Conservation (phyloP, 495 filamentous ascomycete species). For the Daldinia decipiens region DNA sequence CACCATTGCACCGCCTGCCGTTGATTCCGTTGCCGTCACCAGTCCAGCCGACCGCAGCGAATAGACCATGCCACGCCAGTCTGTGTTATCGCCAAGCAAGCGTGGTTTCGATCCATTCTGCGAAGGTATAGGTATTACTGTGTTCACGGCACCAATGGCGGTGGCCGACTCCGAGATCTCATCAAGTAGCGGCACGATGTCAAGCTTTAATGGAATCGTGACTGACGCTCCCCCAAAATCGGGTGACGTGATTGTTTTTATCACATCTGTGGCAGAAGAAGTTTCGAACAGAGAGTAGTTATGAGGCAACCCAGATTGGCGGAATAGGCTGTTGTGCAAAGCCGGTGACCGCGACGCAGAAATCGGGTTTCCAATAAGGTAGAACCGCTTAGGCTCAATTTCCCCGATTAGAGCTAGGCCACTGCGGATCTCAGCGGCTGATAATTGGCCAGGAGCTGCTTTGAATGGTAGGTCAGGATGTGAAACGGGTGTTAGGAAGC, state of each 20-base stretch:
- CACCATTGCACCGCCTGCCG: slow-evolving; percentile 69
- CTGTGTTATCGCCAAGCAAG: slow-evolving; percentile 89
- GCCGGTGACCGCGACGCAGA: slow-evolving; percentile 81
- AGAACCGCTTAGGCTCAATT: slow-evolving; percentile 80
- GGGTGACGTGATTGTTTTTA: slow-evolving; percentile 71
- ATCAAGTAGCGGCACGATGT: slow-evolving; percentile 85
- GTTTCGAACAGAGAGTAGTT: slow-evolving; percentile 85
- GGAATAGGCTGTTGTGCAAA: slow-evolving; percentile 88
- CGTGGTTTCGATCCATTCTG: slow-evolving; percentile 51
- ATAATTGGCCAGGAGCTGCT: slow-evolving; percentile 94
- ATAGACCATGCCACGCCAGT: slow-evolving; percentile 92
- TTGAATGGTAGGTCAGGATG: slow-evolving; percentile 90
- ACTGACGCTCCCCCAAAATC: slow-evolving; percentile 94
- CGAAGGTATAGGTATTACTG: slow-evolving; percentile 68
- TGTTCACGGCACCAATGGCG: slow-evolving; percentile 94
- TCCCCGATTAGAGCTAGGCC: slow-evolving; percentile 82
- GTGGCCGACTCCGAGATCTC: slow-evolving; percentile 79
- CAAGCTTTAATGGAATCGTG: slow-evolving; percentile 93
- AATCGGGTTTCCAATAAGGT: slow-evolving; percentile 88
- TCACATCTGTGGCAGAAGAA: slow-evolving; percentile 69
- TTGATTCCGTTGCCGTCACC: slow-evolving; percentile 47
- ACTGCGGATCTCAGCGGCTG: slow-evolving; percentile 84
- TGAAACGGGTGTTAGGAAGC: slow-evolving; percentile 95
- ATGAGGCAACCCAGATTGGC: slow-evolving; percentile 83
- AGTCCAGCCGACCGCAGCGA: slow-evolving; percentile 80